Evolutionary conservation across 2,329 filamentous ascomycete species (phyloP).

Genomic region (Stemphylium vesicarium): DNA sequence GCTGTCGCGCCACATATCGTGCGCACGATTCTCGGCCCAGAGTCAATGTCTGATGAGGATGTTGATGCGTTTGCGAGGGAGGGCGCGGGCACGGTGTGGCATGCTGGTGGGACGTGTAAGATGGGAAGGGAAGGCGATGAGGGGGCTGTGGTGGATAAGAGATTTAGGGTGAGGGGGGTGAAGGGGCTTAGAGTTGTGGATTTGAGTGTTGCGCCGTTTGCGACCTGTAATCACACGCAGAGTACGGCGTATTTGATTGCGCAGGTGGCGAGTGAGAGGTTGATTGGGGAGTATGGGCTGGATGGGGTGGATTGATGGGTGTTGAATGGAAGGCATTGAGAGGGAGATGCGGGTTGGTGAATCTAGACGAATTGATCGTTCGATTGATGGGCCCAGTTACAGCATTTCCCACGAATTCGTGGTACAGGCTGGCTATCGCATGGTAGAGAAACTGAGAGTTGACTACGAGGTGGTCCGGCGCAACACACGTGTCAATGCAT

Average conservation of each 20-base stretch:
- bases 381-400: too few species aligned
- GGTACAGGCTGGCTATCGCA: neutral
- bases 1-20: slow-evolving; percentile 59
- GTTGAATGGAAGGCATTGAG: too few species aligned
- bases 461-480: neutral
- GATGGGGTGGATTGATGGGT: neutral
- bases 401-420: too few species aligned
- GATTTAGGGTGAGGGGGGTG: slow-evolving; percentile 48
- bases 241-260: slow-evolving; percentile 45
- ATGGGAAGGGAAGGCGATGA: slow-evolving; percentile 47
- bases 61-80: slow-evolving; percentile 49
- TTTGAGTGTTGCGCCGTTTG: slow-evolving; percentile 42
- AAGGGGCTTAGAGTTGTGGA: slow-evolving; percentile 50
- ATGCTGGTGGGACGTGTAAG: slow-evolving; percentile 46
- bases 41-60: slow-evolving; percentile 58
- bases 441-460: neutral
- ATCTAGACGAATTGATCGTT: too few species aligned
- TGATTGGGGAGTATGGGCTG: slow-evolving; percentile 40
- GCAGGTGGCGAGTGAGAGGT: slow-evolving; percentile 43
- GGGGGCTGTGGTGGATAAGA: slow-evolving; percentile 47
- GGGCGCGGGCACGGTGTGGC: slow-evolving; percentile 43
- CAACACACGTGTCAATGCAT: neutral
- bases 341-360: too few species aligned
- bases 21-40: slow-evolving; percentile 52
- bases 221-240: slow-evolving; percentile 46